phyloP scores from a whole-genome alignment of 208 protist genomes.

The Acanthamoeba polyphaga region DNA sequence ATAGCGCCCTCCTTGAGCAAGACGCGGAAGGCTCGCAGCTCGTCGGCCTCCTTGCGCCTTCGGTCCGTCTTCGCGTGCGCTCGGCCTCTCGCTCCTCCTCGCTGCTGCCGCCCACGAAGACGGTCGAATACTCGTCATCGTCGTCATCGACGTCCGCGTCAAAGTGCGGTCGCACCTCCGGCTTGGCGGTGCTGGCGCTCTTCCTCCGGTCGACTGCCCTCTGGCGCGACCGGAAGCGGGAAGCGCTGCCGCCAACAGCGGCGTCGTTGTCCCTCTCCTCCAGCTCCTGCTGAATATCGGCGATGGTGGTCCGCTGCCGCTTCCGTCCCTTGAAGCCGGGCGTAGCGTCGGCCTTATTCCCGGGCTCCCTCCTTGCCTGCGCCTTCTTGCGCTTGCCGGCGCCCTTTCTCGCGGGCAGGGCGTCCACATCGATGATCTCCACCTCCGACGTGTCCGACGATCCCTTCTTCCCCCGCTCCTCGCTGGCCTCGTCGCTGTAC shows the following conservation, averaged over 20 bases:
- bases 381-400: not conserved
- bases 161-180: not conserved
- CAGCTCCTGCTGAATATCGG: not conserved
- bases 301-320: not conserved
- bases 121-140: constrained; percentile 44
- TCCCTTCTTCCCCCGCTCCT: constrained; percentile 2
- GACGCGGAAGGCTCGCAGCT: not conserved
- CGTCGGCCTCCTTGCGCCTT: constrained; percentile 19
- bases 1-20: constrained; percentile 14
- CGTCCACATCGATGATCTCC: constrained; percentile 57
- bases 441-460: not conserved
- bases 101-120: constrained; percentile 46
- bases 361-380: too few relatives aligned
- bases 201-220: not conserved
- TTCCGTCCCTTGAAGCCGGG: not conserved
- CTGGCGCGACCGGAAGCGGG: not conserved
- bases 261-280: not conserved
- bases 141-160: not conserved
- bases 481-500: not conserved
- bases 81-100: constrained; percentile 34
- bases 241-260: not conserved
- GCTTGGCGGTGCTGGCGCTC: not conserved
- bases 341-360: not conserved
- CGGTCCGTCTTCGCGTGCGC: not conserved
- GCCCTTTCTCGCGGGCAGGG: constrained; percentile 16